Conservation (phyloP, 345 rosid genomes). For the Melaleuca quinquenervia region DNA sequence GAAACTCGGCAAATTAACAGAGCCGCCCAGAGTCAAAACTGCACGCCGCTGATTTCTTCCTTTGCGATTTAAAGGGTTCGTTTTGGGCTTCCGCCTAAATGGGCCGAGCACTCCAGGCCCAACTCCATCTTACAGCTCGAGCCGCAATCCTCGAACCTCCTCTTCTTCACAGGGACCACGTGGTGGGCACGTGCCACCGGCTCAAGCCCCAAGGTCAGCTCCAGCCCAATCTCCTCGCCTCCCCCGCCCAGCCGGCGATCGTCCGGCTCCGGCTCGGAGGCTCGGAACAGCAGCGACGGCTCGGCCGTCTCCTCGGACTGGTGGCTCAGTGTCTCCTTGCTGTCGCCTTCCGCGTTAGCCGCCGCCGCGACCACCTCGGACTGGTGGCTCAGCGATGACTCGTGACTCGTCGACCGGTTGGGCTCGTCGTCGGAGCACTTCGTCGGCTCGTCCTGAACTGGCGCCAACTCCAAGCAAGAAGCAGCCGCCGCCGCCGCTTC, state of each 20-base stretch:
- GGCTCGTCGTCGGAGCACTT: slow-evolving; percentile 8
- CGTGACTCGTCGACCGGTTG: slow-evolving; percentile 68
- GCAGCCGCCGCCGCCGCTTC: neutral
- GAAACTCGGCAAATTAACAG: neutral
- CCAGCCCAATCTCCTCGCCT: slow-evolving; percentile 11
- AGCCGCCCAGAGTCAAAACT: neutral
- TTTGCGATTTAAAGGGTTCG: neutral
- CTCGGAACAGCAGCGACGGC: slow-evolving; percentile 14
- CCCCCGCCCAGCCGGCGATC: neutral
- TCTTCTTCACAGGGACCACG: slow-evolving; percentile 72
- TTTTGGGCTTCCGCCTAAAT: neutral
- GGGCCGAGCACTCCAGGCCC: slow-evolving; percentile 22
- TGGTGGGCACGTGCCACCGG: slow-evolving; percentile 37
- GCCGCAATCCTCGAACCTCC: slow-evolving; percentile 26
- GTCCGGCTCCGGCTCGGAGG: slow-evolving; percentile 1
- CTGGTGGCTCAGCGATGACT: slow-evolving; percentile 83
- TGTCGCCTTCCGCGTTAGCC: slow-evolving; percentile 48
- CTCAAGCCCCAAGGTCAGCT: slow-evolving; percentile 56
- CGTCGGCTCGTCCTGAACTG: neutral
- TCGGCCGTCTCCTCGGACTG: slow-evolving; percentile 53
- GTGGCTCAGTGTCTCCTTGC: slow-evolving; percentile 55
- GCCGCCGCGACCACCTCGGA: slow-evolving; percentile 40
- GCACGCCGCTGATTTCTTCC: neutral
- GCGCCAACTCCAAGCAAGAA: neutral
- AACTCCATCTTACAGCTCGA: slow-evolving; percentile 51